These are phyloP conservation scores for Cercospora sp. DNA, from an alignment of 2,329 filamentous ascomycete genomes.

Conservation along the genomic window DNA sequence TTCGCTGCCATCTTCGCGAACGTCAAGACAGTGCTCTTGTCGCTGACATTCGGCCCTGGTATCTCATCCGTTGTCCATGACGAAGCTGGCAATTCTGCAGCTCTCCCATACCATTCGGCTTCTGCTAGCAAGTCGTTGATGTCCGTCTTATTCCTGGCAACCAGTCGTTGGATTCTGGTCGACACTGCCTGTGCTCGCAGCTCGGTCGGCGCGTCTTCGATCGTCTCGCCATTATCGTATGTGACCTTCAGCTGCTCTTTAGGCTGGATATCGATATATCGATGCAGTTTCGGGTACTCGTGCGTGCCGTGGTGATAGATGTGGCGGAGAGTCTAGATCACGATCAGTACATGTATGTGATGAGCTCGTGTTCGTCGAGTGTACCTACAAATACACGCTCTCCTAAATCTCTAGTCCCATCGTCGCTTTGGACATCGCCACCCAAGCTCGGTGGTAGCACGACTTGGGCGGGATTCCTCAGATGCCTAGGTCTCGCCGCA, in stretches of 20 bases:
- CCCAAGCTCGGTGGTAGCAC: constrained; percentile 14
- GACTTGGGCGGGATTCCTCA: constrained; percentile 7
- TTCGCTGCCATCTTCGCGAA: constrained; percentile 87
- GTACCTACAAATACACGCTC: constrained; percentile 17
- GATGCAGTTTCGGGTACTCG: constrained; percentile 73
- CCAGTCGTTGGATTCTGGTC: constrained; percentile 74
- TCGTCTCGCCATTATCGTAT: constrained; percentile 32
- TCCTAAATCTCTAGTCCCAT: constrained; percentile 1
- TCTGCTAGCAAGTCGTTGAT: constrained; percentile 77
- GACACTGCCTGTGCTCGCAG: constrained; percentile 43
- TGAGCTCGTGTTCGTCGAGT: neutral
- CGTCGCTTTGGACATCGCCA: neutral
- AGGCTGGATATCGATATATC: constrained; percentile 68
- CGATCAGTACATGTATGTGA: neutral
- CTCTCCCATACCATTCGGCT: constrained; percentile 67
- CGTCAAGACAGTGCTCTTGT: constrained; percentile 79
- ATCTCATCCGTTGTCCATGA: constrained; percentile 84
- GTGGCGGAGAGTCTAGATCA: constrained; percentile 67
- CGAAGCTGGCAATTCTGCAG: constrained; percentile 66
- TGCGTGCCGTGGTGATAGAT: constrained; percentile 90
- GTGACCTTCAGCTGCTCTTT: constrained; percentile 47
- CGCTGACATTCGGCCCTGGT: constrained; percentile 74
- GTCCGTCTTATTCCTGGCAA: constrained; percentile 71
- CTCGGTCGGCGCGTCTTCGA: constrained; percentile 45
- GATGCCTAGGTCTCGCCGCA: constrained; percentile 18